Conservation (phyloP, 257 asterid genomes). For the Anisodus acutangulus region DNA sequence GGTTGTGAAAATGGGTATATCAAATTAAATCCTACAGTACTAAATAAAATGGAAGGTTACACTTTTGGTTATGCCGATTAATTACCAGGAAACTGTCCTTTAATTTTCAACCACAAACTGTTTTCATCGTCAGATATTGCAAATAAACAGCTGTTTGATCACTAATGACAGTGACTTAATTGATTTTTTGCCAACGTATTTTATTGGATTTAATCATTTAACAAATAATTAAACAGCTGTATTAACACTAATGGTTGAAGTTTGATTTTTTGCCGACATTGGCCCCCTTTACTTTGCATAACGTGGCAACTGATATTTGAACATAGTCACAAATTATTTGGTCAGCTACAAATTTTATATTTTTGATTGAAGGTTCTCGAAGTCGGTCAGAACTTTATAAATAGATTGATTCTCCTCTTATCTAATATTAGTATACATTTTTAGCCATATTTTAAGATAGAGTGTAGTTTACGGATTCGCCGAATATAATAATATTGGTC, state of each 20-base stretch:
- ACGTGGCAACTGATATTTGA: constrained; percentile 8
- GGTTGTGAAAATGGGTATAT: background rate
- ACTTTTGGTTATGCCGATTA: background rate
- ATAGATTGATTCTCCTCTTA: background rate
- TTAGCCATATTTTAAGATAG: no score
- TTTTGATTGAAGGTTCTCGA: background rate
- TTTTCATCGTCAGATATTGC: background rate
- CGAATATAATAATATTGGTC: no score
- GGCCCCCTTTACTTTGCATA: background rate
- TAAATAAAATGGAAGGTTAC: background rate
- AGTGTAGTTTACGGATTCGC: no score
- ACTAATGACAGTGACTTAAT: background rate
- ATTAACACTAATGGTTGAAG: constrained; percentile 4
- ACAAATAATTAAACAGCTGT: background rate
- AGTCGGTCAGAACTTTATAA: background rate
- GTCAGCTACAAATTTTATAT: background rate
- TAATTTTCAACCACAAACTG: constrained; percentile 5
- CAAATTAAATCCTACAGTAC: background rate
- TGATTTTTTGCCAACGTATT: background rate
- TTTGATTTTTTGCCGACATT: background rate
- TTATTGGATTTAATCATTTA: background rate
- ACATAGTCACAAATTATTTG: constrained; percentile 3
- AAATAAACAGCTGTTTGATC: constrained; percentile 21
- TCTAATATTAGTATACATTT: no score
- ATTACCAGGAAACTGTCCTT: background rate